Conservation (phyloP, 2,329 filamentous ascomycete genomes). For the Fusarium graminum region DNA sequence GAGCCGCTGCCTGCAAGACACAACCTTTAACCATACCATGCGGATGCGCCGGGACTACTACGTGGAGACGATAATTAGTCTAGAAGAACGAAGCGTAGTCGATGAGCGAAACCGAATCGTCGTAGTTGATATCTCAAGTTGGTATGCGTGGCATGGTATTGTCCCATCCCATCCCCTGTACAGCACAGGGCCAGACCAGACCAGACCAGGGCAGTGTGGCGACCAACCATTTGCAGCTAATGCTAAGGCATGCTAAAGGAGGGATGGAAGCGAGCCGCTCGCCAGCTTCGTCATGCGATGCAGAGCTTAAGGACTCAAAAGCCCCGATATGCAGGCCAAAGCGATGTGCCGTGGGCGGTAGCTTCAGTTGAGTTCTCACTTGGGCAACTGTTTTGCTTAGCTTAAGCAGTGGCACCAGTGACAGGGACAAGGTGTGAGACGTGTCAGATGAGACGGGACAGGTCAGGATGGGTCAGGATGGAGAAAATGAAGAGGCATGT, state of each 20-base stretch:
- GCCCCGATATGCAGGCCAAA: slow-evolving; percentile 35
- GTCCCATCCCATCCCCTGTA: neutral
- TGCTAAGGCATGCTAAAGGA: slow-evolving; percentile 36
- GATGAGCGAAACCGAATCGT: slow-evolving; percentile 22
- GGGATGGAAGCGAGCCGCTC: slow-evolving; percentile 33
- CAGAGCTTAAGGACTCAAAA: slow-evolving; percentile 37
- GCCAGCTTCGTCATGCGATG: slow-evolving; percentile 43
- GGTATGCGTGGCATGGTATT: slow-evolving; percentile 8
- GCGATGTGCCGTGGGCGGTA: slow-evolving; percentile 33
- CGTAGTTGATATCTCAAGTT: slow-evolving; percentile 23
- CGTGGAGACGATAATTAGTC: slow-evolving; percentile 45
- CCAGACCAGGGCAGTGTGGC: slow-evolving; percentile 18
- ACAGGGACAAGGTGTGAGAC: slow-evolving; percentile 32
- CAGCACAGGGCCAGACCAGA: neutral
- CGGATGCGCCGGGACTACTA: slow-evolving; percentile 44
- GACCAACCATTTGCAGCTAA: slow-evolving; percentile 42
- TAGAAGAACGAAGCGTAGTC: slow-evolving; percentile 31
- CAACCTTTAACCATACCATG: slow-evolving; percentile 45
- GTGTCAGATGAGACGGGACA: slow-evolving; percentile 39
- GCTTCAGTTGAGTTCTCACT: slow-evolving; percentile 8
- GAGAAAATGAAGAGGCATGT: slow-evolving; percentile 25
- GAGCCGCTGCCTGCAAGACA: slow-evolving; percentile 39
- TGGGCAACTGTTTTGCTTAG: slow-evolving; percentile 23
- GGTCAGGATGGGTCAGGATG: slow-evolving; percentile 30
- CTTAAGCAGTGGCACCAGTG: slow-evolving; percentile 25